A percentile compares a stretch with the other conserved stretches of the same genome.
Evolutionary conservation across 2,329 filamentous ascomycete species (phyloP).

Genomic region (Hirsutella rhossiliensis): DNA sequence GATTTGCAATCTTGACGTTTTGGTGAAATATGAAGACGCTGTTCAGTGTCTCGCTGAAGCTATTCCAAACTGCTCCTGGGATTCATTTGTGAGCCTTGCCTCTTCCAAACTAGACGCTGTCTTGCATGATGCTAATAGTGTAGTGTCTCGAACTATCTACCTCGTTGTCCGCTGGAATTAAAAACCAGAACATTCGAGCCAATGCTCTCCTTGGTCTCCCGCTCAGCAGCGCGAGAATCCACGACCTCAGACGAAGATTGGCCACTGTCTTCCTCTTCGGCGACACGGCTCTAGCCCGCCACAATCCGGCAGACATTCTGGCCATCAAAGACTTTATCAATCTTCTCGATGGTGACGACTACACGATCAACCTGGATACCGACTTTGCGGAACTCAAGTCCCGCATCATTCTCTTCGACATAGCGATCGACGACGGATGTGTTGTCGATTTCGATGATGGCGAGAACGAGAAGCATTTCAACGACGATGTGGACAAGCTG

Average conservation of each 20-base stretch:
- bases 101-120: not conserved
- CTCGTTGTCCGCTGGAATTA: slow-evolving; percentile 33
- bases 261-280: slow-evolving; percentile 52
- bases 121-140: slow-evolving; percentile 5
- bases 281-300: slow-evolving; percentile 28
- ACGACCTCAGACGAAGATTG: slow-evolving; percentile 53
- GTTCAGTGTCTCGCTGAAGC: slow-evolving; percentile 29
- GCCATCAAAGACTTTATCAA: slow-evolving; percentile 30
- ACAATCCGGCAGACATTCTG: slow-evolving; percentile 28
- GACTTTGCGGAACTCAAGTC: slow-evolving; percentile 60
- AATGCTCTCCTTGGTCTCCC: slow-evolving; percentile 49
- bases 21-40: slow-evolving; percentile 26
- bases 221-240: slow-evolving; percentile 31
- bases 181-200: slow-evolving; percentile 37
- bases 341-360: slow-evolving; percentile 35
- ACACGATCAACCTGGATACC: slow-evolving; percentile 40
- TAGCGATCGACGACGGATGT: slow-evolving; percentile 56
- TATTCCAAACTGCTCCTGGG: slow-evolving; percentile 25
- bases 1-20: slow-evolving; percentile 27
- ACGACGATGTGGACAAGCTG: slow-evolving; percentile 58
- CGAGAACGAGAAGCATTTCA: slow-evolving; percentile 41
- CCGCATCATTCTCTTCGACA: slow-evolving; percentile 56
- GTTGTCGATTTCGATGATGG: slow-evolving; percentile 13
- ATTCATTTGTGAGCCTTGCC: slow-evolving; percentile 27
- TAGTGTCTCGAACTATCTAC: slow-evolving; percentile 38